Percentiles rank a stretch among this genome's conserved stretches.
These are phyloP conservation scores for Marsdenia floribunda DNA, from an alignment of 257 asterid genomes.

Conservation along the genomic window DNA sequence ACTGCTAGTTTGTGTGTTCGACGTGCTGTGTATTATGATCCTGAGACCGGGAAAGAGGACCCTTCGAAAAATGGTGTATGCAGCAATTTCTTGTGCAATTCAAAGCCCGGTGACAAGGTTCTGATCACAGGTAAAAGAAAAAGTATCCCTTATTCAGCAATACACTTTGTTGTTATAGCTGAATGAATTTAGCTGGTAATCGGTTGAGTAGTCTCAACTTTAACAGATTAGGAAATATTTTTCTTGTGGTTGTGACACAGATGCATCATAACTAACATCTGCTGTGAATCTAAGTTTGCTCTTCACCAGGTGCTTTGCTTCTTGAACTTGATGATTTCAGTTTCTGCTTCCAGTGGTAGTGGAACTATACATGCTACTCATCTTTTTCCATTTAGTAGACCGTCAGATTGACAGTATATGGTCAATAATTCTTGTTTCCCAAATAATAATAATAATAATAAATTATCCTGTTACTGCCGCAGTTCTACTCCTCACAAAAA, in stretches of 20 bases:
- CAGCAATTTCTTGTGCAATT: slow-evolving; percentile 84
- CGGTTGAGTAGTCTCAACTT: not conserved
- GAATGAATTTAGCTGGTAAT: not conserved
- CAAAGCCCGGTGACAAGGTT: slow-evolving; percentile 88
- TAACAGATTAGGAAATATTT: not conserved
- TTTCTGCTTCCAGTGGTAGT: not conserved
- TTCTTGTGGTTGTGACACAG: not conserved
- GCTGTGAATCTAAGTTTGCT: not conserved
- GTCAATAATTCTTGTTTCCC: too few relatives aligned
- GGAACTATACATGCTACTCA: not conserved
- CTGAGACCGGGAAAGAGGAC: slow-evolving; percentile 88
- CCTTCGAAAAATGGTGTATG: slow-evolving; percentile 82
- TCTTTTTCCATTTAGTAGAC: not conserved
- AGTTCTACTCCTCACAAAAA: not conserved
- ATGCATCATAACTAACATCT: not conserved
- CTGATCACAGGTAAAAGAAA: slow-evolving; percentile 55
- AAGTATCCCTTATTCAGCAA: not conserved
- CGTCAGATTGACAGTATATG: not conserved
- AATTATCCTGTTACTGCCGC: not conserved
- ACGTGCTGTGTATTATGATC: slow-evolving; percentile 86
- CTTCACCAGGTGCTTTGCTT: not conserved
- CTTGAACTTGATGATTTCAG: not conserved
- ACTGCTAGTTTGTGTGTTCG: slow-evolving; percentile 89
- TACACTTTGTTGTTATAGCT: not conserved
- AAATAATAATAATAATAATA: too few relatives aligned